Conservation (phyloP, 192 early-diverging fungal genomes). For the Coemansia sp. region DNA sequence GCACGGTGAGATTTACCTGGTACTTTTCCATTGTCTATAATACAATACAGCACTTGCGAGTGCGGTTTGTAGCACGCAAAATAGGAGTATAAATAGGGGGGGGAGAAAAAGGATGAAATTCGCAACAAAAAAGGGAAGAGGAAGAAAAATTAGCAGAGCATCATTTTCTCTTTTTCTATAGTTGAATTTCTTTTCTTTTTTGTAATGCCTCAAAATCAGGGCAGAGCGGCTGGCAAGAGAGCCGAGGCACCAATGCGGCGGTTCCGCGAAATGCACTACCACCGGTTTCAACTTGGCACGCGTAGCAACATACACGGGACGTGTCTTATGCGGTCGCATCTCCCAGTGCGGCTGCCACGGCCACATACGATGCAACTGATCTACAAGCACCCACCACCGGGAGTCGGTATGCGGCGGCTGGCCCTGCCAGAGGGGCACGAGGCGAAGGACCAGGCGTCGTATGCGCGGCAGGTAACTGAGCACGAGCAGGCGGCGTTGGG, state of each 20-base stretch:
- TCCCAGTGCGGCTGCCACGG: conserved; percentile 48
- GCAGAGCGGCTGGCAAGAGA: neutral
- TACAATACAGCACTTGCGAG: conserved; percentile 6
- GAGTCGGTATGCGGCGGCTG: conserved; percentile 38
- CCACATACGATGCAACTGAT: conserved; percentile 49
- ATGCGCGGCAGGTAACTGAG: conserved; percentile 7
- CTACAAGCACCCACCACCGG: conserved; percentile 43
- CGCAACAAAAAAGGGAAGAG: neutral
- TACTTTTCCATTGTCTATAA: conserved; percentile 60
- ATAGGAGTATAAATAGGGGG: neutral
- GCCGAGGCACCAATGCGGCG: conserved; percentile 26
- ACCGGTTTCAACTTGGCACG: conserved; percentile 42
- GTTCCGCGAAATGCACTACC: conserved; percentile 51
- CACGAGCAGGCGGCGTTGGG: conserved; percentile 9
- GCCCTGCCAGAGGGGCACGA: conserved; percentile 13
- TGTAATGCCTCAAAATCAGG: neutral
- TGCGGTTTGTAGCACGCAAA: neutral
- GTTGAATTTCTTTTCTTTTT: neutral
- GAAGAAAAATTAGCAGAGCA: neutral
- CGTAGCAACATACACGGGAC: conserved; percentile 50
- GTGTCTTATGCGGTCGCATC: conserved; percentile 37
- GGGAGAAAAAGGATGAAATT: neutral
- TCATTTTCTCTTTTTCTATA: neutral
- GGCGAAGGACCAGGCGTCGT: conserved; percentile 9
- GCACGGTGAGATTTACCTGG: conserved; percentile 42